These are phyloP conservation scores for Neurospora pannonica DNA, from an alignment of 495 filamentous ascomycete genomes.

Conservation along the genomic window DNA sequence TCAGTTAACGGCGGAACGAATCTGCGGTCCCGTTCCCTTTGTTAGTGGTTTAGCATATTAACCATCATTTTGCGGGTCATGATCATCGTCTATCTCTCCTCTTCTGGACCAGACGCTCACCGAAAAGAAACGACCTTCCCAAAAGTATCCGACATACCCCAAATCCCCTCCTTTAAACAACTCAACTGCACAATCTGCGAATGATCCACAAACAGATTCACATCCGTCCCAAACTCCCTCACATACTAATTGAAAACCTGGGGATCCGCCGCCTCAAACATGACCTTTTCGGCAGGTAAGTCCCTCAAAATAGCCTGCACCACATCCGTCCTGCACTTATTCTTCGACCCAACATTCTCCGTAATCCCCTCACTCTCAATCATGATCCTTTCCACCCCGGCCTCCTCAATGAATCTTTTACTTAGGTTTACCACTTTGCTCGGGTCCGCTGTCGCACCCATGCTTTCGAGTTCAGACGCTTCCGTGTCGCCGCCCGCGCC, in stretches of 20 bases:
- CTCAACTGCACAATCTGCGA: conserved; percentile 51
- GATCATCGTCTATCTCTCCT: too few relatives aligned
- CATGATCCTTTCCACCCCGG: conserved; percentile 50
- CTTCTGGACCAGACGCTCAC: not conserved
- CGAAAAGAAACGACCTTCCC: conserved; percentile 48
- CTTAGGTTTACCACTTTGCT: conserved; percentile 40
- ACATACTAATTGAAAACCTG: conserved; percentile 49
- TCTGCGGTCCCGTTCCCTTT: too few relatives aligned
- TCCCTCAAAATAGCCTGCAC: conserved; percentile 46
- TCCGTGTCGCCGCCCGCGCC: conserved; percentile 50
- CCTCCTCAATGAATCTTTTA: conserved; percentile 41
- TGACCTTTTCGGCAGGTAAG: conserved; percentile 44
- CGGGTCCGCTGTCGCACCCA: conserved; percentile 42
- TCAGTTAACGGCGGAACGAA: too few relatives aligned
- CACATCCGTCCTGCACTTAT: conserved; percentile 48
- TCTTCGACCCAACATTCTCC: too few relatives aligned
- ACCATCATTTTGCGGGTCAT: too few relatives aligned
- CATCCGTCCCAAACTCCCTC: conserved; percentile 49
- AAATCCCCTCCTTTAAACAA: conserved; percentile 45
- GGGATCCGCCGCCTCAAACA: conserved; percentile 55
- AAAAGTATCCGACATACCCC: conserved; percentile 47
- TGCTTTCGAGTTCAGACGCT: conserved; percentile 36
- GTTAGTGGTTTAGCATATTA: too few relatives aligned
- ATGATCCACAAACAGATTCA: conserved; percentile 53
- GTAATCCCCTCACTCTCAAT: conserved; percentile 54